Conservation (phyloP, 805 yeast genomes). For the Saturnispora besseyi region DNA sequence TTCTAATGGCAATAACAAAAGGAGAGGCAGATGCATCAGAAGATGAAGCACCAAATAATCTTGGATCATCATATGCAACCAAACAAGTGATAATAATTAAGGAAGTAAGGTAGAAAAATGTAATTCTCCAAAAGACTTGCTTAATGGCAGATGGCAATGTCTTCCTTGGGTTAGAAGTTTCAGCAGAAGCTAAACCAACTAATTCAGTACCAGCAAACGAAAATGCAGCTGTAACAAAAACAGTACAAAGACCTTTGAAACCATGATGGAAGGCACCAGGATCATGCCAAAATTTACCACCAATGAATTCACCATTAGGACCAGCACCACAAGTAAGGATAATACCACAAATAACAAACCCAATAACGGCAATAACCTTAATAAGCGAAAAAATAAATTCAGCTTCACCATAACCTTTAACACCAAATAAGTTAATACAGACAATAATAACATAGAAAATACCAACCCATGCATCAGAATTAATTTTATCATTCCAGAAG, state of each 20-base stretch:
- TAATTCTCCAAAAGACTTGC: conserved; percentile 52
- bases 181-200: conserved; percentile 54
- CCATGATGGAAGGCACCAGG: conserved; percentile 45
- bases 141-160: conserved; percentile 53
- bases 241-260: conserved; percentile 55
- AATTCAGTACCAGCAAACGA: conserved; percentile 59
- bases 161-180: conserved; percentile 48
- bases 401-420: conserved; percentile 57
- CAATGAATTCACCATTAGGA: conserved; percentile 46
- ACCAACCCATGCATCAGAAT: conserved; percentile 45
- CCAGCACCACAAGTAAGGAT: conserved; percentile 54
- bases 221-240: conserved; percentile 50
- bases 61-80: conserved; percentile 44
- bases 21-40: conserved; percentile 60
- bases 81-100: conserved; percentile 41
- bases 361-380: conserved; percentile 47
- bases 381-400: conserved; percentile 46
- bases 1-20: conserved; percentile 60
- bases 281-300: conserved; percentile 47
- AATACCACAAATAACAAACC: conserved; percentile 46
- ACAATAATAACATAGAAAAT: conserved; percentile 43
- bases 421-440: conserved; percentile 46
- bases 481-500: conserved; percentile 36
- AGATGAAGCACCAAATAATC: conserved; percentile 38
- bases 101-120: conserved; percentile 44